Base-by-base conservation (phyloP, 2,329 filamentous ascomycete genomes). In the Exserohilum rostratum region DNA sequence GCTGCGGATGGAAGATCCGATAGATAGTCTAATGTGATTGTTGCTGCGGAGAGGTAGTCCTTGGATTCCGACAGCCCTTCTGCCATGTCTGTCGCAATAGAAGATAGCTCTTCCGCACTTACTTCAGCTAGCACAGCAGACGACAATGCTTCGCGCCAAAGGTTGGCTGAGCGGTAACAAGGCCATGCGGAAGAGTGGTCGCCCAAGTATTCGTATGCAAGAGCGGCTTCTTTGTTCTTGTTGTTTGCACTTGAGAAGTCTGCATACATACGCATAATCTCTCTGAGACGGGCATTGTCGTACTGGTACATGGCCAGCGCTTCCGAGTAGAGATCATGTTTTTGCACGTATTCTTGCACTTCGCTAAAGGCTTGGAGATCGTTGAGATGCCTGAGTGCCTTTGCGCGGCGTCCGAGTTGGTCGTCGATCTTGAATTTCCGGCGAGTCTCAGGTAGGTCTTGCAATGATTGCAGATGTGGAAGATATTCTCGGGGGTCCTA, bases 121-220 rank as follows among this genome's bases (percentile, higher is more conserved):
- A 92, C 74, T 5, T 50, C 55, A 0, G 87, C 83, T 52, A 90
- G 84, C 50, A 87, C 85, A 5, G 93, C 93, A 42, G 86, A 86
- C 65, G 89, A 91, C 44, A 99, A 85, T 20, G 91, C 91, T 75
- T 99, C 93, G 47, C 90, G 91, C 95, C 95, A 99, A 76, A 90
- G 84, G 34, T 91, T 90, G 1, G 91, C 91, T 1, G 89, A 85
- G 57, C 90, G 87, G 77, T 97, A 99, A 71, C 90, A 90, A 67
- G 87, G 85, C 57, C 89, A 92, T 9, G 95, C 93, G 34, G 88
- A 83, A 17, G 79, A 71, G 68, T 90, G 91, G 71, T 93, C 86
- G 11, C 80, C 78, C 9, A 99, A 86, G 17, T 89, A 96, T 72
- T 98, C 95, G 75, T 96, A 96, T 3, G 92, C 90, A 46, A 97